Evolutionary conservation across 306 rosid genomes (phyloP).

Genomic region (Sicyos baderoa): DNA sequence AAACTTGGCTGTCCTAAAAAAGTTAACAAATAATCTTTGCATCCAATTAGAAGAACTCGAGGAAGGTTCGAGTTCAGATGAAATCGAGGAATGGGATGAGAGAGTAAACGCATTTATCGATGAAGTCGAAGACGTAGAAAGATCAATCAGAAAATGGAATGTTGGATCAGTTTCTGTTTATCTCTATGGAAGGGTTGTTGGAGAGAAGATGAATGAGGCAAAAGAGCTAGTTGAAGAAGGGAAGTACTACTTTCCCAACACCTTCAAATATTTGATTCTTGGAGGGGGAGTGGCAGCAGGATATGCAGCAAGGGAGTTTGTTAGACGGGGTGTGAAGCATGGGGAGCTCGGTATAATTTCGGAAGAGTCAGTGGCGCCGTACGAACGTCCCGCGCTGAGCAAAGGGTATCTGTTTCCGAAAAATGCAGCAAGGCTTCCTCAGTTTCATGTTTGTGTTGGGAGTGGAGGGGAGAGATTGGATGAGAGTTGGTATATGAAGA

Average conservation of each 20-base stretch:
- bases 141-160: constrained; percentile 10
- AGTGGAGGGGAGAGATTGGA: constrained; percentile 41
- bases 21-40: constrained; percentile 20
- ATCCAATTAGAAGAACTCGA: constrained; percentile 21
- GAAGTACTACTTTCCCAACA: background rate
- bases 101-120: constrained; percentile 18
- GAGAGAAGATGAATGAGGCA: constrained; percentile 25
- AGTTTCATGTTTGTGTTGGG: constrained; percentile 42
- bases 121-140: constrained; percentile 19
- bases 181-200: constrained; percentile 21
- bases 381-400: constrained; percentile 41
- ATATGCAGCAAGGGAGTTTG: constrained; percentile 45
- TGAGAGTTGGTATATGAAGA: constrained; percentile 33
- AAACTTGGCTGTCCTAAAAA: constrained; percentile 23
- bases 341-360: constrained; percentile 39
- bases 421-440: constrained; percentile 32
- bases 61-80: constrained; percentile 9
- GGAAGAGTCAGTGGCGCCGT: constrained; percentile 39
- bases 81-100: constrained; percentile 24
- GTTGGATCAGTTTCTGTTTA: background rate
- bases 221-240: constrained; percentile 32
- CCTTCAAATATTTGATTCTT: constrained; percentile 31
- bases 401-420: constrained; percentile 35
- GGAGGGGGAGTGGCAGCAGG: constrained; percentile 53
- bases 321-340: constrained; percentile 20